Conservation (phyloP, 2,329 filamentous ascomycete species). For the Exophiala sp. region DNA sequence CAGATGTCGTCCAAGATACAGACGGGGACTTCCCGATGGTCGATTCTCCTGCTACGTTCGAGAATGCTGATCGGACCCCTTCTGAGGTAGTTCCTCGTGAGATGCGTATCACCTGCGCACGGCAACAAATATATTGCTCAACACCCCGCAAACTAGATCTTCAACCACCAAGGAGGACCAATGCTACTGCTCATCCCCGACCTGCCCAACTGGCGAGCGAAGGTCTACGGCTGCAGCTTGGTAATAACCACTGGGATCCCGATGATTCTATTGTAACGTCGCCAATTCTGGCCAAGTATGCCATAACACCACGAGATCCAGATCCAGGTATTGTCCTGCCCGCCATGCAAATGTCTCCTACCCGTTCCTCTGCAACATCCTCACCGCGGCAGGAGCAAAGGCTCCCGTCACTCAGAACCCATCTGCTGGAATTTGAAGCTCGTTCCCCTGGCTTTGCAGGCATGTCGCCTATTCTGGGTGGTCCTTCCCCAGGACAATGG, state of each 20-base stretch:
- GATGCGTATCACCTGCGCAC: constrained; percentile 5
- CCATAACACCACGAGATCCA: constrained; percentile 32
- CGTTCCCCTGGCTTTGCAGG: too few species aligned
- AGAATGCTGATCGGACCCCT: too few species aligned
- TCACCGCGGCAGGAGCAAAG: constrained; percentile 36
- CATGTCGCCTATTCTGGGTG: too few species aligned
- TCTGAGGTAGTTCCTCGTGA: too few species aligned
- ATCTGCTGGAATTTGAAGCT: constrained; percentile 28
- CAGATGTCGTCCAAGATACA: too few species aligned
- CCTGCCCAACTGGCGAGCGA: too few species aligned
- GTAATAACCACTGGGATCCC: constrained; percentile 1
- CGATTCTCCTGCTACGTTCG: too few species aligned
- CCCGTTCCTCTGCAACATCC: constrained; percentile 31
- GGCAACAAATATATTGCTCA: too few species aligned
- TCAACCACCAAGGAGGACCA: too few species aligned
- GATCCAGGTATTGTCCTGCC: constrained; percentile 35
- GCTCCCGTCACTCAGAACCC: constrained; percentile 37
- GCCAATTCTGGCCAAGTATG: constrained; percentile 32
- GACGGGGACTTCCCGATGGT: constrained; percentile 22
- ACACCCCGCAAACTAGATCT: too few species aligned
- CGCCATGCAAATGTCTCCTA: constrained; percentile 35
- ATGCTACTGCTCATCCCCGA: too few species aligned
- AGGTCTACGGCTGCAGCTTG: too few species aligned
- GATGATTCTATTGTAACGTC: constrained; percentile 30
- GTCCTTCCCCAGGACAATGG: constrained; percentile 30